Evolutionary conservation across 257 asterid species (phyloP).

Genomic region (Forsythia suspensa): DNA sequence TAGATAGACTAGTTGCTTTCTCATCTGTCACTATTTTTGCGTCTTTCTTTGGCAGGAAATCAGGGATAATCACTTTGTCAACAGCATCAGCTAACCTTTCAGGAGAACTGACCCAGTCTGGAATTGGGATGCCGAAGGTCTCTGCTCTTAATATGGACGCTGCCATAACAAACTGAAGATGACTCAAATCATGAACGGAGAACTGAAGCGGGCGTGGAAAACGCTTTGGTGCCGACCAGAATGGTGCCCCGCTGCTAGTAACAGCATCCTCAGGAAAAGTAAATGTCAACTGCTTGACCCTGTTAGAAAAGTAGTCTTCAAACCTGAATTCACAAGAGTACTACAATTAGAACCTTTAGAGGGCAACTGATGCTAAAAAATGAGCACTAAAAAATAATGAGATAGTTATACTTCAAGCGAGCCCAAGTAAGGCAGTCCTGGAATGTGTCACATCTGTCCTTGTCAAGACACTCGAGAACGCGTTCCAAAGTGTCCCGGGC

Average conservation of each 20-base stretch:
- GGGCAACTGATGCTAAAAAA: neutral
- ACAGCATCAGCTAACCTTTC: slow-evolving; percentile 38
- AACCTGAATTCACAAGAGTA: slow-evolving; percentile 32
- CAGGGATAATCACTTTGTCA: slow-evolving; percentile 40
- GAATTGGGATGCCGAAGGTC: slow-evolving; percentile 47
- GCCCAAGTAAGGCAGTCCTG: slow-evolving; percentile 51
- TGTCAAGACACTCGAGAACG: slow-evolving; percentile 39
- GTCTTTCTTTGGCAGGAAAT: slow-evolving; percentile 35
- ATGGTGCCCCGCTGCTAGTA: slow-evolving; percentile 39
- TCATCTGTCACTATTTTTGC: slow-evolving; percentile 47
- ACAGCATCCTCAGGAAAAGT: slow-evolving; percentile 50
- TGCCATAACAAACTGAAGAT: slow-evolving; percentile 34
- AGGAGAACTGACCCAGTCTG: slow-evolving; percentile 35
- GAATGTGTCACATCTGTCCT: slow-evolving; percentile 40
- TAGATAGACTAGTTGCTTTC: slow-evolving; percentile 39
- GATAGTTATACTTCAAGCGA: slow-evolving; percentile 34
- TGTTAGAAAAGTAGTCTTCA: slow-evolving; percentile 42
- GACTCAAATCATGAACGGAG: slow-evolving; percentile 32
- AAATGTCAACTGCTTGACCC: slow-evolving; percentile 41
- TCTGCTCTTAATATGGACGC: slow-evolving; percentile 41
- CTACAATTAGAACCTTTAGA: neutral
- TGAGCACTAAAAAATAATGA: neutral
- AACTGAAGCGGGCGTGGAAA: slow-evolving; percentile 41
- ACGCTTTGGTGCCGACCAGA: slow-evolving; percentile 55
- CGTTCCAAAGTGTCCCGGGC: slow-evolving; percentile 48